These are phyloP conservation scores for Lippia alba DNA, from an alignment of 305 asterid genomes.

Conservation along the genomic window DNA sequence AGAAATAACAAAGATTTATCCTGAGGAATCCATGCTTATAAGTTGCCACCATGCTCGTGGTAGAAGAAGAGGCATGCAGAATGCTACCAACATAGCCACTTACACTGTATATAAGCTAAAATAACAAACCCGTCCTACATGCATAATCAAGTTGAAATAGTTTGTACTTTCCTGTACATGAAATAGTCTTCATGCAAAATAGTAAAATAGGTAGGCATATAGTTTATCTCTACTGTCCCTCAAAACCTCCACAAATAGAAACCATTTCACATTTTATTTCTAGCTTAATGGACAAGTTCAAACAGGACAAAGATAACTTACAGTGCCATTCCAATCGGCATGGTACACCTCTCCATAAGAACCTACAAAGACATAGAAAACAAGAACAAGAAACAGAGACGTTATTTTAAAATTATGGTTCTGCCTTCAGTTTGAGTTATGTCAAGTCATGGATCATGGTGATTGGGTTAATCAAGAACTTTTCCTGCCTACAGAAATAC, in stretches of 20 bases:
- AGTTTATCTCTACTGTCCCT: constrained; percentile 16
- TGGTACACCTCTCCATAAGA: constrained; percentile 99
- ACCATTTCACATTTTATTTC: constrained; percentile 11
- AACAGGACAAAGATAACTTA: constrained; percentile 54
- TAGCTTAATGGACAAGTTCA: constrained; percentile 25
- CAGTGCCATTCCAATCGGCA: constrained; percentile 99
- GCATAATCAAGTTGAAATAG: background rate
- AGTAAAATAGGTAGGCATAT: background rate
- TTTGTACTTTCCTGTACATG: constrained; percentile 1
- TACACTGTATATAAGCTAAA: no score
- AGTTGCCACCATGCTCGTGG: no score
- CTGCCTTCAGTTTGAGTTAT: constrained; percentile 21
- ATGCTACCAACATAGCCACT: no score
- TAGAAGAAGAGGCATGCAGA: no score
- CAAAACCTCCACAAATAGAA: constrained; percentile 13
- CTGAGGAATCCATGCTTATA: no score
- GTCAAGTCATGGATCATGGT: constrained; percentile 22
- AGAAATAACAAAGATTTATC: no score
- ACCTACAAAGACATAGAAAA: constrained; percentile 56
- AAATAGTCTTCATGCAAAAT: background rate
- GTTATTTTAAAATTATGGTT: constrained; percentile 11
- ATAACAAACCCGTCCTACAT: no score
- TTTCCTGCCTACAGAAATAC: constrained; percentile 11
- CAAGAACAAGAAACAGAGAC: constrained; percentile 11
- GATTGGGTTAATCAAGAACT: constrained; percentile 11